phyloP scores from a whole-genome alignment of 441 rosid genomes.

The Flueggea neowawraea region DNA sequence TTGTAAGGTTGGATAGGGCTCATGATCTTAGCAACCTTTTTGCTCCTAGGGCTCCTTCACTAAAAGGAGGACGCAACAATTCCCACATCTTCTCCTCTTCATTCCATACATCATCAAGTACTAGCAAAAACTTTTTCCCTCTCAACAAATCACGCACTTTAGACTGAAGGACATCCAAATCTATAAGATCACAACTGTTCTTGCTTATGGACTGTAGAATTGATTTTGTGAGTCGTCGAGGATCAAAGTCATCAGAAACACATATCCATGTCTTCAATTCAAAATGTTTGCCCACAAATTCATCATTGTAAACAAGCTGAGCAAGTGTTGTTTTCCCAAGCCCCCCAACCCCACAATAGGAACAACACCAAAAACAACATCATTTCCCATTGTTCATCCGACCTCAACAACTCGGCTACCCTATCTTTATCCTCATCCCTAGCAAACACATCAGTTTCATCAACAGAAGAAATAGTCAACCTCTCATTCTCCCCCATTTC shows the following conservation, averaged over 20 bases:
- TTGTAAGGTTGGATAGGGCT: constrained; percentile 9
- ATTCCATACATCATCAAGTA: constrained; percentile 35
- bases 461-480: constrained; percentile 14
- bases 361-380: constrained; percentile 9
- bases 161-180: constrained; percentile 15
- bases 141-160: constrained; percentile 3
- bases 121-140: constrained; percentile 15
- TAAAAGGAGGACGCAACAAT: constrained; percentile 14
- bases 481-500: constrained; percentile 13
- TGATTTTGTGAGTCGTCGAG: constrained; percentile 18
- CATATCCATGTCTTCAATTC: constrained; percentile 27
- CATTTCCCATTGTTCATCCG: constrained; percentile 3
- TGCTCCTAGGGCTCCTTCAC: constrained; percentile 21
- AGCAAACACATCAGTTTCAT: constrained; percentile 15
- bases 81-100: constrained; percentile 25
- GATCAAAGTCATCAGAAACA: constrained; percentile 32
- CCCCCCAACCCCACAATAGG: constrained; percentile 21
- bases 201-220: constrained; percentile 20
- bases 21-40: constrained; percentile 20
- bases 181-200: neutral
- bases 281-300: constrained; percentile 1
- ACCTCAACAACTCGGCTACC: constrained; percentile 7
- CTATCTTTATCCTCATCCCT: constrained; percentile 1
- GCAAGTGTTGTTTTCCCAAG: constrained; percentile 19
- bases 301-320: constrained; percentile 18